Base-by-base conservation (phyloP, 257 asterid genomes). In the Petunia axillaris region DNA sequence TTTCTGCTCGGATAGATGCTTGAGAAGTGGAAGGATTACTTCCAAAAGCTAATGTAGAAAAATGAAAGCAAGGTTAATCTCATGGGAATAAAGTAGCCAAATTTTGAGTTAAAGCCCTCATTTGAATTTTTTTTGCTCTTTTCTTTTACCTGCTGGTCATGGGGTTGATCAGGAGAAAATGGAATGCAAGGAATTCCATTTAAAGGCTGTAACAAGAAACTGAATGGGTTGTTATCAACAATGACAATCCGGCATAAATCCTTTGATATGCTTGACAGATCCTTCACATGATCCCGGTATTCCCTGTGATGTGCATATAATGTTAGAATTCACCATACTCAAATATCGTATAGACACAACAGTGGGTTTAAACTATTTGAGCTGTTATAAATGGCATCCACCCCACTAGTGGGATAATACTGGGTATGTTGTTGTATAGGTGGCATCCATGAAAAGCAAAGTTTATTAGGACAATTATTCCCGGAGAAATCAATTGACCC, bases 181-280 rank as follows among this genome's bases (percentile, higher is more conserved):
- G 91, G 88, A 71, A 92, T 85, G 87, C 99, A 93, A 0, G 99
- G 99, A 78, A 93, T 93, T 80, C 99, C 99, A 79, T 95, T 95
- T 63, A 88, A 78, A 53, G 99, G 99, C 84, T 95, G 99, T 87
- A 93, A 84, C 82, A 95, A 84, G 93, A 95, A 95, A 87, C 99
- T 95, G 80, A 93, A 95, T 3, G 99, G 98, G 83, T 95, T 92
- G 84, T 95, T 95, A 89, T 95, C 99, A 55, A 95, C 99, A 77
- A 93, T 91, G 66, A 95, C 99, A 78, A 83, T 85, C 81, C 98
- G 89, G 77, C 92, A 67, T 41, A 93, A 67, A 82, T 95, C 96
- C 81, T 89, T 89, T 25, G 99, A 88, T 88, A 93, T 82, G 88
- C 93, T 80, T 41, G 93, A 89, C 78, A 95, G 88, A 79, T 95